Evolutionary conservation across 495 filamentous ascomycete species (phyloP), one percentile per base, ranked within the genome.

Genomic region (Talaromyces ruber): DNA sequence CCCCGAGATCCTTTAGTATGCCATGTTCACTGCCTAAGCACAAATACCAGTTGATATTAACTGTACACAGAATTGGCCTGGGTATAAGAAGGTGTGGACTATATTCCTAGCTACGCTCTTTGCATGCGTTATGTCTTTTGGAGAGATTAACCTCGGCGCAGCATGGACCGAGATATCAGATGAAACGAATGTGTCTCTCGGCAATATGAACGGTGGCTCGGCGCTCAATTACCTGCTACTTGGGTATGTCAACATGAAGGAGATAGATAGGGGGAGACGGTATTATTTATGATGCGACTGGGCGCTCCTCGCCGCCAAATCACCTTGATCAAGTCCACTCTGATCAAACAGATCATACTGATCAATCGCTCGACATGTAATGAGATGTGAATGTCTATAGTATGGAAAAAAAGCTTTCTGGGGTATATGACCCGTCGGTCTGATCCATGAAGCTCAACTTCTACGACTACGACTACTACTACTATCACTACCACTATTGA

Each of bases 171-270:
- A 64, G 25, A 70, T 74, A 8, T 65, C 69, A 2, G 66, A 68
- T 3, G 66, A 72, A 5, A 70, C 69, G 12, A 67, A 64, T 14
- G 69, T 74, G 9, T 68, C 63, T 7, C 28, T 74, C 24, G 61
- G 50, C 29, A 69, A 74, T 28, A 70, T 74, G 67, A 74, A 72
- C 61, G 69, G 70, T 0, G 70, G 67, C 28, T 68, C 64, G 9
- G 72, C 70, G 0, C 52, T 74, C 8, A 72, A 72, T 37, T 74
- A 72, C 58, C 67, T 74, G 3, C 64, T 74, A 6, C 59, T 74
- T 21, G 72, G 72, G 6, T 74, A 71, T 32, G 67, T 74, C 52
- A 74, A 74, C 59, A 69, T 74, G n/a, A n/a, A n/a, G n/a, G n/a
- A n/a, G n/a, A n/a, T n/a, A n/a, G n/a, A n/a, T n/a, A n/a, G n/a